Evolutionary conservation across 371 early-diverging fungal species (phyloP).

Genomic region (Mortierella sp.): DNA sequence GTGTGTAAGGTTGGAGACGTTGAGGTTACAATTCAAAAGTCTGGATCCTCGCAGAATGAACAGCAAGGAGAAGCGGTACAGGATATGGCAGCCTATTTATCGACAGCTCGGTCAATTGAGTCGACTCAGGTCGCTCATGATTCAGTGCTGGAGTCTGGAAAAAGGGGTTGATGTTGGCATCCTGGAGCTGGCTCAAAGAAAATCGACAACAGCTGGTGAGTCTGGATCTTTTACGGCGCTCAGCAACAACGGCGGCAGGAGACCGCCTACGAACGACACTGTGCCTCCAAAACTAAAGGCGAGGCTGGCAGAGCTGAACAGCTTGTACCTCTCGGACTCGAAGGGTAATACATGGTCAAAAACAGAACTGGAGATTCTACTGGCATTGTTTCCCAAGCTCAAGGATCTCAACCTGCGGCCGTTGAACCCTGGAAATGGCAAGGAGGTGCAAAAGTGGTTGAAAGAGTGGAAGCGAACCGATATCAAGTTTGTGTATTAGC

Average conservation of each 20-base stretch:
- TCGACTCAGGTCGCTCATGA: not conserved
- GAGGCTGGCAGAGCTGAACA: not conserved
- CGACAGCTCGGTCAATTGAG: slow-evolving; percentile 6
- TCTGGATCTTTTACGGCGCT: not conserved
- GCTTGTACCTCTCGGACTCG: not conserved
- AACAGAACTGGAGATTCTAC: not conserved
- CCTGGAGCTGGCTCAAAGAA: not conserved
- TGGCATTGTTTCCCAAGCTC: slow-evolving; percentile 6
- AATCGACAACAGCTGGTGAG: not conserved
- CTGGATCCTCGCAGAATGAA: slow-evolving; percentile 5
- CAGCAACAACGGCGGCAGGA: not conserved
- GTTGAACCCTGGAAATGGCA: slow-evolving; percentile 1
- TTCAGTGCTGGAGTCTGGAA: slow-evolving; percentile 11
- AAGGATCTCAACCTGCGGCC: slow-evolving; percentile 13
- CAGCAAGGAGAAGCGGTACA: slow-evolving; percentile 1
- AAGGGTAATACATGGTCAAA: not conserved
- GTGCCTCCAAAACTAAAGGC: not conserved
- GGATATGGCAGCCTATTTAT: slow-evolving; percentile 8
- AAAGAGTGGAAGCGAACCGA: slow-evolving; percentile 5
- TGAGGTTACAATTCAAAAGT: not conserved
- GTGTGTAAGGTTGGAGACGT: not conserved
- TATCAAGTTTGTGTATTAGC: not conserved
- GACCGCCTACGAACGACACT: not conserved
- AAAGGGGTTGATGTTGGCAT: not conserved
- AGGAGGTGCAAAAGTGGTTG: slow-evolving; percentile 10